Evolutionary conservation across 2,329 filamentous ascomycete species (phyloP), one percentile per base, ranked within the genome.

Genomic region (Escovopsis sp.): DNA sequence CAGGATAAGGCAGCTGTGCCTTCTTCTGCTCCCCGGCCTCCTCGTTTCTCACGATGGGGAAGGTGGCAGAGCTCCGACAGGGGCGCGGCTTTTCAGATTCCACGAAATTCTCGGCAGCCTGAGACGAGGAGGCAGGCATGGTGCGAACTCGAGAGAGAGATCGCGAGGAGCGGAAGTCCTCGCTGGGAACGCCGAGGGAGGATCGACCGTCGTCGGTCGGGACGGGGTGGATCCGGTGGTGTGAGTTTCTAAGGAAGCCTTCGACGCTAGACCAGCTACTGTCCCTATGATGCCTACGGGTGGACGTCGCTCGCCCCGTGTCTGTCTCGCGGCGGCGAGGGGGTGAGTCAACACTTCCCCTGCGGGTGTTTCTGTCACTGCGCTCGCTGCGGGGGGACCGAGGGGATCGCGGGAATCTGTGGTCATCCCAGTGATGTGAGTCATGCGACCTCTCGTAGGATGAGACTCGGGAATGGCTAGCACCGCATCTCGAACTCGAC

Each of bases 251-350:
- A 18, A 45, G 42, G 3, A 43, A 43, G 3, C 26, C 33, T 36
- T 68, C 66, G 18, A 67, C 65, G 26, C 59, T 62, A 3, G 63
- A 65, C 32, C 60, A 60, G 15, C 55, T 63, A 6, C 59, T 54
- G 46, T 49, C 55, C 51, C 40, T 32, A 11, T 32, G 55, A 41
- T 47, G 53, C 11, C 40, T 38, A 33, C 45, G 43, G 12, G 49
- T 45, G 3, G 55, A 48, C 6, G 52, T 47, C 6, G 41, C 46
- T 19, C 40, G 48, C 7, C 46, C 33, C 11, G 44, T 45, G 4
- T 56, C 52, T 7, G 50, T 50, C 12, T 58, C 54, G 3, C 42
- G 37, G 19, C 51, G 49, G 34, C 47, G 36, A 11, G 34, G 41
- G 41, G 57, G 53, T 0, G 52, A 43, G 4, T 57, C 58, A 4